Percentiles rank a stretch among this genome's conserved stretches.
Evolutionary conservation across 768 basidiomycete species (phyloP).

Genomic region (Hemileccinum rubropunctum): DNA sequence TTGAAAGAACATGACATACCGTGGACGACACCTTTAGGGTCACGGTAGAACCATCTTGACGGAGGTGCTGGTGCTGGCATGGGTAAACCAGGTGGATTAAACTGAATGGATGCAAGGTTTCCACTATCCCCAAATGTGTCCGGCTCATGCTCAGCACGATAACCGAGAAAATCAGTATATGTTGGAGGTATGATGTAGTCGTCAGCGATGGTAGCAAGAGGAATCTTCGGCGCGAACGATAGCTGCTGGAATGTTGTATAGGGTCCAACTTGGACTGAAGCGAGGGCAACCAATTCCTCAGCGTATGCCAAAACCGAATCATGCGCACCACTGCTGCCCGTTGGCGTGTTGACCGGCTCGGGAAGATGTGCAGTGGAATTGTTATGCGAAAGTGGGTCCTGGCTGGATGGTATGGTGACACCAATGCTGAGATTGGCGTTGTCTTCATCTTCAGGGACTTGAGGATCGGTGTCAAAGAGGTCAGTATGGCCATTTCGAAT

Average conservation of each 20-base stretch:
- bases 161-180: slow-evolving; percentile 74
- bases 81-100: slow-evolving; percentile 78
- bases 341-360: slow-evolving; percentile 22
- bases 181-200: slow-evolving; percentile 92
- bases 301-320: slow-evolving; percentile 43
- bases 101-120: slow-evolving; percentile 61
- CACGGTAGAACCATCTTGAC: slow-evolving; percentile 78
- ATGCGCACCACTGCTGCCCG: slow-evolving; percentile 28
- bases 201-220: slow-evolving; percentile 84
- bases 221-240: slow-evolving; percentile 80
- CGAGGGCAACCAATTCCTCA: slow-evolving; percentile 67
- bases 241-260: slow-evolving; percentile 94
- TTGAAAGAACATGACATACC: slow-evolving; percentile 44
- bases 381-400: slow-evolving; percentile 31
- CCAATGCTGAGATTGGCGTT: slow-evolving; percentile 63
- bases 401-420: slow-evolving; percentile 49
- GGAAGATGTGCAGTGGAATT: slow-evolving; percentile 27
- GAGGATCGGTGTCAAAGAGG: slow-evolving; percentile 42
- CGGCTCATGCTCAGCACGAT: slow-evolving; percentile 62
- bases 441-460: slow-evolving; percentile 47
- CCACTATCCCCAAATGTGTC: slow-evolving; percentile 43
- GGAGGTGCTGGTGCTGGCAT: slow-evolving; percentile 66
- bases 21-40: slow-evolving; percentile 77
- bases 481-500: slow-evolving; percentile 50
- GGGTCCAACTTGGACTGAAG: slow-evolving; percentile 71